Conservation (phyloP, 2,329 filamentous ascomycete genomes). For the Pestalotiopsis sp. region DNA sequence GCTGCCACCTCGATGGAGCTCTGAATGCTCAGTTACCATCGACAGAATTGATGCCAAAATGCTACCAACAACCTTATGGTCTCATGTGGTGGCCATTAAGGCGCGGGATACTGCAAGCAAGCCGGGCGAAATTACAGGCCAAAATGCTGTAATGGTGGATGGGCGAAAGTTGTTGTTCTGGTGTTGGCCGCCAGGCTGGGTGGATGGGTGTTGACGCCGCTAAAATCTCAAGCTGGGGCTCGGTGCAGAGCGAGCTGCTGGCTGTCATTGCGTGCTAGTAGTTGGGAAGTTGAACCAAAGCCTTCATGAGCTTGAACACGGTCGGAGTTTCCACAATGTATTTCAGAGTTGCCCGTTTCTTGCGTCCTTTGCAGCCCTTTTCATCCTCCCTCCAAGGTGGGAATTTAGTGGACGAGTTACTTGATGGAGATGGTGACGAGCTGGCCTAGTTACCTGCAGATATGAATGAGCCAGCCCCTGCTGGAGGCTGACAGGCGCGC, state of each 20-base stretch:
- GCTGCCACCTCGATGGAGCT: neutral
- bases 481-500: neutral
- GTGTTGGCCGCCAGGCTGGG: neutral
- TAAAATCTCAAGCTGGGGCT: neutral
- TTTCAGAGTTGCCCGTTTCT: conserved; percentile 22
- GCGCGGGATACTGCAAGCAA: neutral
- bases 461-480: neutral
- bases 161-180: neutral
- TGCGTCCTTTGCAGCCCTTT: conserved; percentile 15
- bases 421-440: conserved; percentile 14
- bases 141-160: neutral
- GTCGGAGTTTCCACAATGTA: conserved; percentile 20
- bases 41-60: neutral
- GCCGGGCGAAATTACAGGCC: neutral
- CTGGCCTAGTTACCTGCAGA: neutral
- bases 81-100: neutral
- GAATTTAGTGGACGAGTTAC: conserved; percentile 31
- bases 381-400: conserved; percentile 29
- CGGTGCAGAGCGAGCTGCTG: neutral
- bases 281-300: neutral
- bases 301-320: neutral
- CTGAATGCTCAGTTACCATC: neutral
- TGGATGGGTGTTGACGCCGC: neutral
- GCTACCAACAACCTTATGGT: neutral
- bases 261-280: neutral